Evolutionary conservation across 257 asterid species (phyloP).

Genomic region (Echium plantagineum): DNA sequence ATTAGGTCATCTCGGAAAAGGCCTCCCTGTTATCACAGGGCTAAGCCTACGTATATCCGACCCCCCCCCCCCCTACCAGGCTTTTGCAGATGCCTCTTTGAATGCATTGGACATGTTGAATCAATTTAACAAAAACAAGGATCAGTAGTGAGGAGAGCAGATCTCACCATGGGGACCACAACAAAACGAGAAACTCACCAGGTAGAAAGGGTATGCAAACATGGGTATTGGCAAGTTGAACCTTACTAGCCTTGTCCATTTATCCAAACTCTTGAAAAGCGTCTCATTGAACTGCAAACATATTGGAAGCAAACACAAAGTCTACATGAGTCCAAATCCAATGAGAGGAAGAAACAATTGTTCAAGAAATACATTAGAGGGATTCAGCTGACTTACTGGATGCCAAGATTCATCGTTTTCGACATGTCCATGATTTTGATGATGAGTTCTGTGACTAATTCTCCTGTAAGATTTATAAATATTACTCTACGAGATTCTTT

Average conservation of each 20-base stretch:
- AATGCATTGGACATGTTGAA: no score
- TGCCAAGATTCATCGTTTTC: constrained; percentile 97
- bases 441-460: constrained; percentile 95
- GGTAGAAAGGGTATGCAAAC: constrained; percentile 56
- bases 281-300: constrained; percentile 44
- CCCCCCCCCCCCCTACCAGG: no score
- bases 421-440: constrained; percentile 96
- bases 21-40: no score
- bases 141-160: background rate
- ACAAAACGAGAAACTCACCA: constrained; percentile 20
- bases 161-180: no score
- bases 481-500: background rate
- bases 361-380: background rate
- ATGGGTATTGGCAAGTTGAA: constrained; percentile 57
- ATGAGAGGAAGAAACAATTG: background rate
- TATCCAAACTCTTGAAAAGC: constrained; percentile 15
- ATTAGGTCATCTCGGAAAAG: no score
- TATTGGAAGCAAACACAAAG: constrained; percentile 2
- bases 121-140: background rate
- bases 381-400: constrained; percentile 39
- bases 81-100: no score
- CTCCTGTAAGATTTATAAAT: constrained; percentile 38
- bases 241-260: constrained; percentile 34
- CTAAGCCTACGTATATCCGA: no score
- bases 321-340: background rate